Evolutionary conservation across 2,329 filamentous ascomycete species (phyloP), one percentile per base, ranked within the genome.

Genomic region (Xylogone sp.): DNA sequence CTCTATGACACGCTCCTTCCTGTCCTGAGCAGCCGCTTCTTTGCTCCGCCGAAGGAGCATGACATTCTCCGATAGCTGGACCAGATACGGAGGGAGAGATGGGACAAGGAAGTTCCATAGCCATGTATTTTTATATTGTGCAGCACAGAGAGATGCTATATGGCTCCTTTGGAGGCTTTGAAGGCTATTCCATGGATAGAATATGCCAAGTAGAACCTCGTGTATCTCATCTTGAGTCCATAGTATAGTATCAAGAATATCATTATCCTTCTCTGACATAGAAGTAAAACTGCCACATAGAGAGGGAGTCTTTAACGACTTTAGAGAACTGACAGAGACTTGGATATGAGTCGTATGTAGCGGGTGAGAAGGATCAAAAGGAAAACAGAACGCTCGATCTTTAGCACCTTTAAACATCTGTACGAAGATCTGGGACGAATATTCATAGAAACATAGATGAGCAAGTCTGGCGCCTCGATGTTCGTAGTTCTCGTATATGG

Each of bases 101-200:
- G 20, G 19, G 21, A 48, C 16, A 27, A 52, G 10, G 21, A 52
- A 21, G 45, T 52, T 52, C 50, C 45, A 52, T 7, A 52, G 50
- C 50, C 50, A 52, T 3, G 50, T 52, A 43, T 52, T 52, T 21
- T 48, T 52, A 18, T 52, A 52, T n/a, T n/a, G n/a, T n/a, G 19
- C 8, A 13, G 10, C 31, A 4, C 46, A 34, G 31, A 24, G 31
- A 34, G 21, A 52, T 44, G 20, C 44, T 43, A 43, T 47, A 44
- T 20, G 48, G 45, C 9, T 20, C 21, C 21, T 20, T 21, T 12
- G 43, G 12, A 6, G 29, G 45, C 24, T 48, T 22, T 3, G 43
- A 46, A 51, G 49, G 13, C 19, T 20, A 22, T 51, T 24, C 49
- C 43, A 46, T 21, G 43, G 49, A 42, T 51, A 51, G 43, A 51